Conservation (phyloP, 805 yeast species). For the Scheffersomyces coipomensis region DNA sequence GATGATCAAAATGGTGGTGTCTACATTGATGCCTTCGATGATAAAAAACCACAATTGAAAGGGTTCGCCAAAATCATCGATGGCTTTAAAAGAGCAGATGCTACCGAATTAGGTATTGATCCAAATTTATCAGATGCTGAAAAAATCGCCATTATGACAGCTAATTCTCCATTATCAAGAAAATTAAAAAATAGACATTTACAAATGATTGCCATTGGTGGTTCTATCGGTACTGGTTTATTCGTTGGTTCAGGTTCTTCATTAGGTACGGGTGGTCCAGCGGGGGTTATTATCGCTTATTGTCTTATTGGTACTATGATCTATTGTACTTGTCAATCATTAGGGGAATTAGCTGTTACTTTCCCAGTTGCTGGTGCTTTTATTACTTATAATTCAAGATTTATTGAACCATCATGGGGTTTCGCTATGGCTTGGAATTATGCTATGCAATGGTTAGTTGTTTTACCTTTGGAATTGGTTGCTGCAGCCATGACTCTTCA, state of each 20-base stretch:
- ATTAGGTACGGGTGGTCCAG: conserved; percentile 71
- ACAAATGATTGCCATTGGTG: conserved; percentile 83
- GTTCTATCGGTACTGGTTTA: conserved; percentile 85
- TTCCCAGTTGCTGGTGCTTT: conserved; percentile 72
- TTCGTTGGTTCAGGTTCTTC: conserved; percentile 74
- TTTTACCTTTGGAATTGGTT: conserved; percentile 58
- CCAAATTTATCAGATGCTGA: conserved; percentile 24
- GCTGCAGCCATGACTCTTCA: conserved; percentile 57
- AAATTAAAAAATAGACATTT: conserved; percentile 63
- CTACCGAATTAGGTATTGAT: conserved; percentile 40
- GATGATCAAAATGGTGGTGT: conserved; percentile 27
- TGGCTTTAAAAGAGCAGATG: conserved; percentile 31
- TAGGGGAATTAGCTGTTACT: conserved; percentile 61
- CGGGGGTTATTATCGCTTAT: conserved; percentile 61
- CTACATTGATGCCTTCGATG: conserved; percentile 9
- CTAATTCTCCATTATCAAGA: conserved; percentile 50
- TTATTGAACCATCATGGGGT: conserved; percentile 63
- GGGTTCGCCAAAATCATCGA: conserved; percentile 21
- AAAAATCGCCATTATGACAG: conserved; percentile 39
- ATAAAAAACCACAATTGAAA: conserved; percentile 10
- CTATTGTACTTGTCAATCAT: conserved; percentile 49
- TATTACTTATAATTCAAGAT: conserved; percentile 58
- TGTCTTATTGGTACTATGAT: conserved; percentile 53
- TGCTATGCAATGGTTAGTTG: conserved; percentile 54
- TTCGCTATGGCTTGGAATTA: conserved; percentile 59